Percentiles rank a stretch among this genome's conserved stretches.
phyloP scores from a whole-genome alignment of 2,329 filamentous ascomycete genomes.

The Fusarium lyarnte region DNA sequence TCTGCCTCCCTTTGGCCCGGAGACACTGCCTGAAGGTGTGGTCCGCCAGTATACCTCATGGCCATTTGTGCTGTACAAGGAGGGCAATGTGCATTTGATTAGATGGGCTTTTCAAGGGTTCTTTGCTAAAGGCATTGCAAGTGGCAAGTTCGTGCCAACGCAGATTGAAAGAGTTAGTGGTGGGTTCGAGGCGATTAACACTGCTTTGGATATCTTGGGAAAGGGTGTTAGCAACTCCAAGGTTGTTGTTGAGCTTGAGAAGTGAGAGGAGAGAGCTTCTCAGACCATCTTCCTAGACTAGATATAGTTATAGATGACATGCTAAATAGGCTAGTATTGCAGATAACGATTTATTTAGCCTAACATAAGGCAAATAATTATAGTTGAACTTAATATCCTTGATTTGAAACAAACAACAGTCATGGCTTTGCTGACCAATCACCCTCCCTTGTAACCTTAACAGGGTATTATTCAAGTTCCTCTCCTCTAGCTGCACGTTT shows the following conservation, averaged over 20 bases:
- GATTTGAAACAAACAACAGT: background rate
- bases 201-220: background rate
- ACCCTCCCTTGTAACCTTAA: background rate
- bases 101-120: background rate
- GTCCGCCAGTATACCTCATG: background rate
- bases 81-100: background rate
- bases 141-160: background rate
- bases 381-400: background rate
- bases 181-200: background rate
- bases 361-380: fast-evolving
- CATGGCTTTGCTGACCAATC: background rate
- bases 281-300: fast-evolving
- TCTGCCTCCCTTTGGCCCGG: background rate
- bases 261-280: background rate
- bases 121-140: background rate
- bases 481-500: background rate
- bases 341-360: background rate
- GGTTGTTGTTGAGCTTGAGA: background rate
- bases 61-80: background rate
- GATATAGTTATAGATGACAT: background rate
- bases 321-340: background rate
- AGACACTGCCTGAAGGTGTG: background rate
- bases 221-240: background rate
- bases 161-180: background rate
- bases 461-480: background rate